A percentile compares a stretch with the other conserved stretches of the same genome.
Conservation (phyloP, 1,284 basidiomycete genomes). For the Cryptococcus sp. region DNA sequence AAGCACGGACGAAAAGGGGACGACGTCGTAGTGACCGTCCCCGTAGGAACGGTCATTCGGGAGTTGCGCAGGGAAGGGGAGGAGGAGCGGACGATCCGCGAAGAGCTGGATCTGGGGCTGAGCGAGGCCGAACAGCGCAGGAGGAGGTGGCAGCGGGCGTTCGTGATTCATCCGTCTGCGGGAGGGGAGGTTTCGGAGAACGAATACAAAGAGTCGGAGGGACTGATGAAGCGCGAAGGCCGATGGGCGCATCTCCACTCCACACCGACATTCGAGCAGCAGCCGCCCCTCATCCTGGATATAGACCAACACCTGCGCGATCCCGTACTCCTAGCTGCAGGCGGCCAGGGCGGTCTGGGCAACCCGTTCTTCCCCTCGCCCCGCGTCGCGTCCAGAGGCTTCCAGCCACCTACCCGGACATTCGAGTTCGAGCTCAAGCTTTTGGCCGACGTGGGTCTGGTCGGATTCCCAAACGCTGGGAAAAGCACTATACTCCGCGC, state of each 20-base stretch:
- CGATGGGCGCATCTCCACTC: conserved; percentile 44
- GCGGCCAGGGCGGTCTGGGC: conserved; percentile 83
- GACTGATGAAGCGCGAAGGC: conserved; percentile 64
- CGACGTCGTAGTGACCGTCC: conserved; percentile 75
- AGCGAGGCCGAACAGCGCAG: conserved; percentile 50
- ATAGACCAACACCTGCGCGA: conserved; percentile 57
- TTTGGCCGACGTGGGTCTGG: conserved; percentile 89
- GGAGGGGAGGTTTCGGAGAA: conserved; percentile 52
- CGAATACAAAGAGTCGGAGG: conserved; percentile 74
- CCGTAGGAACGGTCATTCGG: conserved; percentile 82
- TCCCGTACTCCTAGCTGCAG: conserved; percentile 70
- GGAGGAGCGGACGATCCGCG: conserved; percentile 57
- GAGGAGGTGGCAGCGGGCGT: conserved; percentile 58
- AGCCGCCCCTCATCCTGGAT: conserved; percentile 65
- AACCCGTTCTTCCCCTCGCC: conserved; percentile 77
- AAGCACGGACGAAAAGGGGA: conserved; percentile 73
- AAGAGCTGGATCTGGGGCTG: conserved; percentile 29
- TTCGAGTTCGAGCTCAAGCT: conserved; percentile 92
- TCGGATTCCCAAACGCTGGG: conserved; percentile 91
- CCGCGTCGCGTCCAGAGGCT: conserved; percentile 77
- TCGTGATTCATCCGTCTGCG: conserved; percentile 47
- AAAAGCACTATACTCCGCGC: conserved; percentile 83
- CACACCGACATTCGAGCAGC: conserved; percentile 33
- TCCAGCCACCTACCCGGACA: conserved; percentile 76
- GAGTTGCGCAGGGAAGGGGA: conserved; percentile 63